Conservation (phyloP, 805 yeast genomes). For the Wickerhamomyces alni region DNA sequence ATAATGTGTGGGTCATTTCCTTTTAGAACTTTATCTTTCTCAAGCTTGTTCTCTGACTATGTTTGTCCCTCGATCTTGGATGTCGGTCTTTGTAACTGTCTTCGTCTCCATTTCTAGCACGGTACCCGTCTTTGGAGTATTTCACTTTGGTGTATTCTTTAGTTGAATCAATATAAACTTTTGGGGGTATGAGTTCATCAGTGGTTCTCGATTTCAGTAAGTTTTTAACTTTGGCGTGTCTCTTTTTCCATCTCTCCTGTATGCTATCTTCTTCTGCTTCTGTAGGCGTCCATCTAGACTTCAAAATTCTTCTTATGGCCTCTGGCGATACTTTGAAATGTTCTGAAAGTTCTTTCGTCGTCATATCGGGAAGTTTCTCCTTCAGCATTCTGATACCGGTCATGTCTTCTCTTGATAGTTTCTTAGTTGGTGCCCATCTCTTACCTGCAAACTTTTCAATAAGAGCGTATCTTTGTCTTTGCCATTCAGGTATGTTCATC, state of each 20-base stretch:
- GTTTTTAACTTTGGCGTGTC: constrained; percentile 35
- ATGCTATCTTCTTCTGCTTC: constrained; percentile 43
- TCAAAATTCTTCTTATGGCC: constrained; percentile 71
- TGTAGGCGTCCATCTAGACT: constrained; percentile 69
- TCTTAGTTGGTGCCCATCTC: constrained; percentile 63
- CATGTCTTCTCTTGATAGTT: constrained; percentile 64
- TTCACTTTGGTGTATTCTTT: constrained; percentile 9
- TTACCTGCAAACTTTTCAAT: constrained; percentile 52
- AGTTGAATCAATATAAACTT: constrained; percentile 7
- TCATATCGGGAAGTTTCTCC: constrained; percentile 51
- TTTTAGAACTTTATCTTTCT: constrained; percentile 8
- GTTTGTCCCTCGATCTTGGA: no score
- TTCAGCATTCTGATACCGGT: constrained; percentile 55
- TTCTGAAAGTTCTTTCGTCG: constrained; percentile 51
- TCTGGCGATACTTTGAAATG: constrained; percentile 74
- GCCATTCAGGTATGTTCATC: constrained; percentile 56
- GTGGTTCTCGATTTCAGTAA: constrained; percentile 4
- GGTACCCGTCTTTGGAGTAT: constrained; percentile 2
- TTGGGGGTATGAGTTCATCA: neutral
- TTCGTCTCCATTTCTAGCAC: neutral
- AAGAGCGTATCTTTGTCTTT: constrained; percentile 58
- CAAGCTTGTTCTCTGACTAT: constrained; percentile 3
- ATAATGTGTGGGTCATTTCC: no score
- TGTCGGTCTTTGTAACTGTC: no score
- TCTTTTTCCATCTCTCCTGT: constrained; percentile 45